Evolutionary conservation across 2,329 filamentous ascomycete species (phyloP).

Genomic region (Aaosphaeria pasadenensis): DNA sequence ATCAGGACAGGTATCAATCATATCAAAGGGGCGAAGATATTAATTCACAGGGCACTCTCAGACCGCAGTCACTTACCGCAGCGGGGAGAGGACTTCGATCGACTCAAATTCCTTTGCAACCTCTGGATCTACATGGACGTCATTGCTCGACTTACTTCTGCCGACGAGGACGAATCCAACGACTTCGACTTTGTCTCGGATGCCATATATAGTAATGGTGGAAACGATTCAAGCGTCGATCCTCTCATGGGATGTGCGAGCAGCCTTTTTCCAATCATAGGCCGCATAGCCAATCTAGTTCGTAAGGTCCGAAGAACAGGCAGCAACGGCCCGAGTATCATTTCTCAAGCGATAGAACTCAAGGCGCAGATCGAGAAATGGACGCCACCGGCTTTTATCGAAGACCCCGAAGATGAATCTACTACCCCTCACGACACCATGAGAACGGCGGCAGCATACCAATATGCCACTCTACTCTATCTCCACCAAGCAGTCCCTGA

Average conservation of each 20-base stretch:
- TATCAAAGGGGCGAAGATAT: slow-evolving; percentile 63
- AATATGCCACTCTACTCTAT: slow-evolving; percentile 64
- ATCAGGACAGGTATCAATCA: slow-evolving; percentile 68
- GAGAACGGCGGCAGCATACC: slow-evolving; percentile 65
- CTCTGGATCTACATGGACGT: slow-evolving; percentile 74
- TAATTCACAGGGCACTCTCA: slow-evolving; percentile 59
- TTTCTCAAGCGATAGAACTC: slow-evolving; percentile 60
- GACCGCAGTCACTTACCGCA: slow-evolving; percentile 43
- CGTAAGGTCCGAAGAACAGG: slow-evolving; percentile 56
- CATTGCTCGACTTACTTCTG: slow-evolving; percentile 64
- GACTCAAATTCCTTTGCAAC: slow-evolving; percentile 67
- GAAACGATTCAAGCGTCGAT: slow-evolving; percentile 57
- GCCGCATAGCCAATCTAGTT: slow-evolving; percentile 64
- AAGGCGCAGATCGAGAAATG: slow-evolving; percentile 61
- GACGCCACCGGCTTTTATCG: slow-evolving; percentile 57
- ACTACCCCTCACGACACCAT: slow-evolving; percentile 62
- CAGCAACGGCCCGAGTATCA: slow-evolving; percentile 59
- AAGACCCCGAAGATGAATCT: slow-evolving; percentile 61
- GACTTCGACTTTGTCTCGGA: slow-evolving; percentile 47
- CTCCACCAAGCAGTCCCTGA: slow-evolving; percentile 68
- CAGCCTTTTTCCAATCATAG: slow-evolving; percentile 67
- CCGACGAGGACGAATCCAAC: slow-evolving; percentile 55
- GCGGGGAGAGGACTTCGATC: slow-evolving; percentile 41
- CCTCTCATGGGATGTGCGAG: slow-evolving; percentile 68
- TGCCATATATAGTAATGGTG: slow-evolving; percentile 29